phyloP scores from a whole-genome alignment of 495 filamentous ascomycete species.

The Evansstolkia leycettana region DNA sequence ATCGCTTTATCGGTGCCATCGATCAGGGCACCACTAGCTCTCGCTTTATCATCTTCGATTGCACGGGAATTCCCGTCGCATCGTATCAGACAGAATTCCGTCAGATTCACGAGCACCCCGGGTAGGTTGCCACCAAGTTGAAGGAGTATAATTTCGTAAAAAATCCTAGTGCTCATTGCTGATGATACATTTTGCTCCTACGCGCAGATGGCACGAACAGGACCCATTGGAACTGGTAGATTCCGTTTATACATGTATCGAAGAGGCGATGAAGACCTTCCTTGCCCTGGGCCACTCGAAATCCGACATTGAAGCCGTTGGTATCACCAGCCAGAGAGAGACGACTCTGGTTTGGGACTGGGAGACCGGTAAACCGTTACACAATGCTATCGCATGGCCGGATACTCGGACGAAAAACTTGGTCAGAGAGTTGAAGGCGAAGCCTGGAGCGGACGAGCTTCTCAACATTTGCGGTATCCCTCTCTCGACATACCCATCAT shows the following conservation, averaged over 20 bases:
- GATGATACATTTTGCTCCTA: too few relatives aligned
- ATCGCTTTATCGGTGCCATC: slow-evolving; percentile 58
- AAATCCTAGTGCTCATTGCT: too few relatives aligned
- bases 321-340: slow-evolving; percentile 92
- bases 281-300: slow-evolving; percentile 54
- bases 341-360: slow-evolving; percentile 87
- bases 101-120: slow-evolving; percentile 78
- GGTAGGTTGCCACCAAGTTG: slow-evolving; percentile 44
- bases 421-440: slow-evolving; percentile 67
- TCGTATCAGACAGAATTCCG: slow-evolving; percentile 87
- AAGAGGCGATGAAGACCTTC: slow-evolving; percentile 66
- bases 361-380: slow-evolving; percentile 71
- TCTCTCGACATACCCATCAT: slow-evolving; percentile 87
- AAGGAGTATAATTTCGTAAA: too few relatives aligned
- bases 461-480: slow-evolving; percentile 73
- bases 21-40: slow-evolving; percentile 92
- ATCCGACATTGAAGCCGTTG: slow-evolving; percentile 69
- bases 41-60: slow-evolving; percentile 85
- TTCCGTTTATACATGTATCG: slow-evolving; percentile 77
- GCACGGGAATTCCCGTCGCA: slow-evolving; percentile 63
- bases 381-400: slow-evolving; percentile 90
- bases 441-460: slow-evolving; percentile 54
- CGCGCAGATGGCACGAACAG: slow-evolving; percentile 82
- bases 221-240: slow-evolving; percentile 68
- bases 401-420: slow-evolving; percentile 74